Evolutionary conservation across 2,329 filamentous ascomycete genomes (phyloP).

Genomic region (Cladophialophora immunda): DNA sequence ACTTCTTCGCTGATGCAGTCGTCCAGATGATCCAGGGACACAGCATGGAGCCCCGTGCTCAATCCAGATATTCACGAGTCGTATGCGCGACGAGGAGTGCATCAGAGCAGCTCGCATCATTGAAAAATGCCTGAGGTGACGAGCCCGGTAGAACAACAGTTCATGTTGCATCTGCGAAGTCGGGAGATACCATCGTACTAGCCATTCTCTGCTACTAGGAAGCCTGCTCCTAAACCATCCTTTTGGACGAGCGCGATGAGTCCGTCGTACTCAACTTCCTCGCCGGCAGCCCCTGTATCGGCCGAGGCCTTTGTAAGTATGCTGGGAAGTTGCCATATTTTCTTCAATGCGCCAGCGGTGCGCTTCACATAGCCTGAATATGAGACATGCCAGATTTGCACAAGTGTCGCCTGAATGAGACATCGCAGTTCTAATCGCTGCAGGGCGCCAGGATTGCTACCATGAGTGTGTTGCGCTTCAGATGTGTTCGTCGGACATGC

Average conservation of each 20-base stretch:
- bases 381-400: conserved; percentile 34
- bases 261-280: conserved; percentile 29
- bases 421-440: conserved; percentile 22
- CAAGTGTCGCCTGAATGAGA: conserved; percentile 27
- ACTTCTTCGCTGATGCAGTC: conserved; percentile 10
- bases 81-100: conserved; percentile 46
- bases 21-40: conserved; percentile 39
- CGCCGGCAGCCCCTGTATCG: neutral
- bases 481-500: conserved; percentile 23
- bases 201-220: conserved; percentile 4
- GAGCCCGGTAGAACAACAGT: neutral
- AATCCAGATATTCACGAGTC: conserved; percentile 43
- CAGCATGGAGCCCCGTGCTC: conserved; percentile 44
- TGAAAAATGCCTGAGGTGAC: conserved; percentile 40
- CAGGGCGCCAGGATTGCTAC: neutral
- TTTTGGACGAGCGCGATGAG: conserved; percentile 31
- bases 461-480: conserved; percentile 4
- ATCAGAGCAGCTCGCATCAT: conserved; percentile 42
- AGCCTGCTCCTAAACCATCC: conserved; percentile 25
- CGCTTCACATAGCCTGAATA: conserved; percentile 36
- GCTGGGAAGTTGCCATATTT: conserved; percentile 32
- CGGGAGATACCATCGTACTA: neutral
- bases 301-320: conserved; percentile 8
- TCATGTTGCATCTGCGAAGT: neutral
- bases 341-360: conserved; percentile 25